Evolutionary conservation across 495 filamentous ascomycete species (phyloP).

Genomic region (Aspergillus affinis): DNA sequence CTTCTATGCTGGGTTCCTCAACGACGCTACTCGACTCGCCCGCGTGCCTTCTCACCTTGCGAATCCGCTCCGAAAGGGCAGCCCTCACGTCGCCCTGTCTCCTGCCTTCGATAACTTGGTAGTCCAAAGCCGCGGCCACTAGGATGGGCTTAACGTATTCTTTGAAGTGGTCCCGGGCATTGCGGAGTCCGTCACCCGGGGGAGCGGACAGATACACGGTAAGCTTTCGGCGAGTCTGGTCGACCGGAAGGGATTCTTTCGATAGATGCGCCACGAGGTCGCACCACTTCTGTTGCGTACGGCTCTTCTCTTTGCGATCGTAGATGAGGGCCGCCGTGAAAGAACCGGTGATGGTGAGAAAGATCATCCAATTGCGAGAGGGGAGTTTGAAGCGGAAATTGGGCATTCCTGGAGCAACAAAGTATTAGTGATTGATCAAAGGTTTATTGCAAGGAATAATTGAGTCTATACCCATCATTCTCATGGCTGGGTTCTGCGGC

Average conservation of each 20-base stretch:
- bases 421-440: constrained; percentile 1
- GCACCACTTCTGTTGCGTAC: constrained; percentile 80
- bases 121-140: constrained; percentile 86
- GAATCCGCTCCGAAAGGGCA: constrained; percentile 76
- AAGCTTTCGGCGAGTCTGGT: constrained; percentile 76
- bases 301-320: constrained; percentile 85
- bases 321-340: constrained; percentile 79
- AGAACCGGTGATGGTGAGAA: constrained; percentile 73
- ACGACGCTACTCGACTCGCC: constrained; percentile 49
- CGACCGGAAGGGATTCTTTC: constrained; percentile 67
- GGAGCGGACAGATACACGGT: constrained; percentile 85
- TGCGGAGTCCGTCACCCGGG: constrained; percentile 77
- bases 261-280: constrained; percentile 84
- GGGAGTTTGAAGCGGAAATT: constrained; percentile 80
- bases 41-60: constrained; percentile 59
- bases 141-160: constrained; percentile 95
- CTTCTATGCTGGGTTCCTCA: constrained; percentile 45
- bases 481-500: constrained; percentile 64
- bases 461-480: constrained; percentile 62
- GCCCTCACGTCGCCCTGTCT: constrained; percentile 85
- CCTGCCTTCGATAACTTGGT: constrained; percentile 89
- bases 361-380: constrained; percentile 97
- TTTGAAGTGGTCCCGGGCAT: constrained; percentile 87
- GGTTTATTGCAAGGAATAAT: background rate
- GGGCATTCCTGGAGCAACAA: constrained; percentile 57